Evolutionary conservation across 306 rosid species (phyloP).

Genomic region (Cyclanthera cordifolia): DNA sequence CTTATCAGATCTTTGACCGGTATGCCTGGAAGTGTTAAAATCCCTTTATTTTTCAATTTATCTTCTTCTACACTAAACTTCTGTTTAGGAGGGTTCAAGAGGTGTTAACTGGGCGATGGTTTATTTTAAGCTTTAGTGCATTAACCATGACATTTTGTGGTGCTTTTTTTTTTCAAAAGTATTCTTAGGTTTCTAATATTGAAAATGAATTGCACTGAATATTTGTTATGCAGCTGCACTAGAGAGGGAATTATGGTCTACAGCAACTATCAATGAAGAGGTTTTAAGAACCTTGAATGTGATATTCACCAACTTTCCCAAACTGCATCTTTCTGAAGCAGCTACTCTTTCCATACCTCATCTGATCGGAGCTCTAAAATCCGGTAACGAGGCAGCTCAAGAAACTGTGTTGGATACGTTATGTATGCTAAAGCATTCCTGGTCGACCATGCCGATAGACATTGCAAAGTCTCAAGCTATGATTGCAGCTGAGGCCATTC

Average conservation of each 20-base stretch:
- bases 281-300: conserved; percentile 81
- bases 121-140: neutral
- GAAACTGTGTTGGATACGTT: conserved; percentile 74
- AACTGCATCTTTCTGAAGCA: conserved; percentile 89
- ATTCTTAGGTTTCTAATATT: neutral
- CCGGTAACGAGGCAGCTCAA: conserved; percentile 83
- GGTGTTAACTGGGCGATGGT: neutral
- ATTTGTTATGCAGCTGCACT: conserved; percentile 67
- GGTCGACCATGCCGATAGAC: conserved; percentile 93
- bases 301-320: conserved; percentile 80
- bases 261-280: conserved; percentile 83
- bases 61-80: neutral
- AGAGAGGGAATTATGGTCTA: conserved; percentile 87
- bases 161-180: too few species aligned
- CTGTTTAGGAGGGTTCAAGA: too few species aligned
- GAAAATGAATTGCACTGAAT: conserved; percentile 9
- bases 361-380: conserved; percentile 79
- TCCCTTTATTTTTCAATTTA: conserved; percentile 1
- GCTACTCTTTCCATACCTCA: conserved; percentile 93
- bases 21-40: conserved; percentile 12
- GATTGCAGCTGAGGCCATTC: conserved; percentile 94
- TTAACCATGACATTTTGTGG: neutral
- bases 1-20: conserved; percentile 93
- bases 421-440: conserved; percentile 74
- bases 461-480: conserved; percentile 69